phyloP scores from a whole-genome alignment of 2,329 filamentous ascomycete genomes.

The Aspergillus versicolor region DNA sequence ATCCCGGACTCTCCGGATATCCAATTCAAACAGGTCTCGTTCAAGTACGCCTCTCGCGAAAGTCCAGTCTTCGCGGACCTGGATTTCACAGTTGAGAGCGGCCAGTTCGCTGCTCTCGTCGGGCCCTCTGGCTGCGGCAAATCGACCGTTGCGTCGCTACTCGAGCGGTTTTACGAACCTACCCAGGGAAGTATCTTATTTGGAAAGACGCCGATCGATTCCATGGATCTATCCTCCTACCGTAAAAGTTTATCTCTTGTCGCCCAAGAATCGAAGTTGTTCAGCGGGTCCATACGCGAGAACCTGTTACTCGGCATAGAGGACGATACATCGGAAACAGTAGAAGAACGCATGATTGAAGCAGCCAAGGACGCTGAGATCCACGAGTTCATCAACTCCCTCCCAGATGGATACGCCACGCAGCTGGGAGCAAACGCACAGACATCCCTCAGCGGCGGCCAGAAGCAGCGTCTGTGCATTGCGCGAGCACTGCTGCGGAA shows the following conservation, averaged over 20 bases:
- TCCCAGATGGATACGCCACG: conserved; percentile 53
- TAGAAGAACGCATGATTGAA: conserved; percentile 44
- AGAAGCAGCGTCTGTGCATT: conserved; percentile 57
- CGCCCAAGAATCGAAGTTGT: conserved; percentile 47
- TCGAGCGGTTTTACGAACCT: conserved; percentile 68
- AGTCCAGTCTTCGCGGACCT: conserved; percentile 31
- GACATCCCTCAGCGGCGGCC: conserved; percentile 48
- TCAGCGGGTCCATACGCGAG: conserved; percentile 47
- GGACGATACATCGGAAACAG: conserved; percentile 22
- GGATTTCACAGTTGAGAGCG: conserved; percentile 32
- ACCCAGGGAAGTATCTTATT: conserved; percentile 47
- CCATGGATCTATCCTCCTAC: conserved; percentile 30
- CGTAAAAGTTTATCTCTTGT: conserved; percentile 35
- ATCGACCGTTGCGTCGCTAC: conserved; percentile 63
- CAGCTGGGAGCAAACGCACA: conserved; percentile 48
- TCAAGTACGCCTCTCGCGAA: conserved; percentile 37
- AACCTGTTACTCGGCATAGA: conserved; percentile 49
- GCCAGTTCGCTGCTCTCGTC: conserved; percentile 57
- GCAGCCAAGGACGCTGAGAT: conserved; percentile 55
- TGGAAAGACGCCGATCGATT: conserved; percentile 30
- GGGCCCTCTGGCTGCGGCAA: conserved; percentile 59
- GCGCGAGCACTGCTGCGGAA: conserved; percentile 55
- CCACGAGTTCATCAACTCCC: conserved; percentile 52
- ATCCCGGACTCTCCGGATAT: conserved; percentile 8
- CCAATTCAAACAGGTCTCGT: conserved; percentile 33